phyloP scores from a whole-genome alignment of 805 yeast species.

The Komagataella populi region DNA sequence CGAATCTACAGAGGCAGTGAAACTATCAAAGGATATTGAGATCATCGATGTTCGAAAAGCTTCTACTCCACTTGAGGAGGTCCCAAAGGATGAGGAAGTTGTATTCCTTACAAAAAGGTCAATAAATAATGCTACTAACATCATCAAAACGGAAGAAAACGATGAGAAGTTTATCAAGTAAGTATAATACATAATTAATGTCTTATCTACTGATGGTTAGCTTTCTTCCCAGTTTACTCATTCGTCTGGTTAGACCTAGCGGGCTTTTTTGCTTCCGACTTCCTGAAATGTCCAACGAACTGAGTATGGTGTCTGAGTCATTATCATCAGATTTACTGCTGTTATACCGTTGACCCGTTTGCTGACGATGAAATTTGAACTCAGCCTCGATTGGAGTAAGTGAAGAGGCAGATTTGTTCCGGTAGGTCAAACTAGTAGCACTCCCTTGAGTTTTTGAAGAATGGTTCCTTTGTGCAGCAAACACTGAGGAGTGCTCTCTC shows the following conservation, averaged over 20 bases:
- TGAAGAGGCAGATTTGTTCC: not conserved
- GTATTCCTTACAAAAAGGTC: not conserved
- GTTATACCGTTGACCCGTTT: not conserved
- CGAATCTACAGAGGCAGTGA: constrained; percentile 33
- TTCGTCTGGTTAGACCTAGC: not conserved
- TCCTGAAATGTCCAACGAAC: not conserved
- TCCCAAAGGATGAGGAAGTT: constrained; percentile 11
- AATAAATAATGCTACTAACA: not conserved
- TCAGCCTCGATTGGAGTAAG: not conserved
- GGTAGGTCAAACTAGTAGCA: not conserved
- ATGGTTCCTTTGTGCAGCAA: not conserved
- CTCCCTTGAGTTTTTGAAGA: not conserved
- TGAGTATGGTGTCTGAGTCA: not conserved
- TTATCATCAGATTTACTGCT: not conserved
- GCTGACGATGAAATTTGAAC: not conserved
- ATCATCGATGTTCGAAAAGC: constrained; percentile 27
- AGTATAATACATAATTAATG: not conserved
- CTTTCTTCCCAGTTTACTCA: not conserved
- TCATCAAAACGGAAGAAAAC: not conserved
- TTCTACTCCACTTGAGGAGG: constrained; percentile 6
- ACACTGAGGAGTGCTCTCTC: not conserved
- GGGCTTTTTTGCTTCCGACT: not conserved
- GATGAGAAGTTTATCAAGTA: not conserved
- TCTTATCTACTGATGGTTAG: not conserved
- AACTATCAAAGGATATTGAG: constrained; percentile 48